Base-by-base conservation (phyloP, 176 grass and related monocot genomes). In the Avena eriantha region DNA sequence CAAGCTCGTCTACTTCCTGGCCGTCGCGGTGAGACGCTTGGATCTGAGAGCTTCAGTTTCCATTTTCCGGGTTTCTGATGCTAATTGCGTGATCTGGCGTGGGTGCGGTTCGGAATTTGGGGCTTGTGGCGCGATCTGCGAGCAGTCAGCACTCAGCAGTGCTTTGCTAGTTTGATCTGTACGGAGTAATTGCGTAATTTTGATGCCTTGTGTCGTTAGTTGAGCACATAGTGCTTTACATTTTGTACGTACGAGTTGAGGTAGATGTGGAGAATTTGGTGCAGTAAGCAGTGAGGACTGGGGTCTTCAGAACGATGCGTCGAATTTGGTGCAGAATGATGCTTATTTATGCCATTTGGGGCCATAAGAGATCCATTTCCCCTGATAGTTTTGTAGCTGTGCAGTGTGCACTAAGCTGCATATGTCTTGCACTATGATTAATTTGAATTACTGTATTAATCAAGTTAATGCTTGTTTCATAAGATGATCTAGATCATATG, bases 1-100 rank as follows among this genome's bases (percentile, higher is more conserved):
- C 88, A 98, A 96, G 88, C 97, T 98, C 80, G 89, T 99, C 58
- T 99, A 89, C 94, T 96, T 93, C 89, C 97, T 99, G 33, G 92
- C 94, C 24, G 71, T 99, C 79, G 94, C 94, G 53, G 94, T 96
- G 82, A 89, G 77, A 39, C 4, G 19, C 39, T 72, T 19, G 22
- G 63, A 91, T 73, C 41, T 63, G 23, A 18, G 4, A 7, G 33
- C 33, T 71, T 3, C 14, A 17, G 54, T 36, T 55, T 64, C 2
- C 0, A 8, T 8, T 1, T 16, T 45, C 26, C 17, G 19, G 18
- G 22, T 22, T 57, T 47, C 4, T 10, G 16, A 34, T 76, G 77
- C 76, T 80, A 18, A 17, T 36, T 29, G 24, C 24, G 43, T 61
- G 51, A 85, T 91, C 41, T 54, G 33, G 13, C 29, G 33, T 49